Evolutionary conservation across 257 asterid species (phyloP), one percentile per base, ranked within the genome.

Genomic region (Henckelia pumila): DNA sequence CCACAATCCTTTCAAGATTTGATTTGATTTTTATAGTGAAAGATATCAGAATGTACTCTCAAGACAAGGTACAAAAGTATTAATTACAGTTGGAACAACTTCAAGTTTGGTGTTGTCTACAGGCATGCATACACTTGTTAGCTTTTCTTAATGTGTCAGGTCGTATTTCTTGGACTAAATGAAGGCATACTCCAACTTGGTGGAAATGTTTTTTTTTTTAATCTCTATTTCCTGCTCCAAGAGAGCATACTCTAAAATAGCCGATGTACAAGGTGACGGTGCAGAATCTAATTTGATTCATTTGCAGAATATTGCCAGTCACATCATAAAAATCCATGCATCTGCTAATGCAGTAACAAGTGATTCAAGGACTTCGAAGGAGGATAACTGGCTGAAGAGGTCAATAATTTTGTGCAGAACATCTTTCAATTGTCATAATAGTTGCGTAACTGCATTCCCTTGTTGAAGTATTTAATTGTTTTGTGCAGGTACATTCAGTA

Each of bases 341-440:
- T 94, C 99, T 49, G 99, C 99, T 78, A 84, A 80, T 76, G 86
- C 92, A 64, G 73, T 85, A 67, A 71, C 74, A 60, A 77, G 76
- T 47, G 96, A 90, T 70, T 21, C 86, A 35, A 84, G 81, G 83
- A 71, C 75, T 64, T 26, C 88, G 64, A 94, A 88, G 78, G 96
- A 85, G 79, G 87, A 94, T 76, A 87, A 88, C 79, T 94, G 99
- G 99, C 82, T 94, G 81, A 91, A 90, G 75, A 91, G 97, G 99
- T 94, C 55, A 53, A 49, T 50, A 64, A 64, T 35, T 32, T 70
- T 24, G 8, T 59, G 58, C 5, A 40, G 63, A 33, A 55, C 44
- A 55, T 67, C 29, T 49, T 14, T 67, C 60, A 35, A 65, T 61
- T 2, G 22, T 30, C 64, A 20, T 69, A 24, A 7, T 52, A 56